phyloP scores from a whole-genome alignment of 2,329 filamentous ascomycete genomes.

The Dactylellina leptospora region DNA sequence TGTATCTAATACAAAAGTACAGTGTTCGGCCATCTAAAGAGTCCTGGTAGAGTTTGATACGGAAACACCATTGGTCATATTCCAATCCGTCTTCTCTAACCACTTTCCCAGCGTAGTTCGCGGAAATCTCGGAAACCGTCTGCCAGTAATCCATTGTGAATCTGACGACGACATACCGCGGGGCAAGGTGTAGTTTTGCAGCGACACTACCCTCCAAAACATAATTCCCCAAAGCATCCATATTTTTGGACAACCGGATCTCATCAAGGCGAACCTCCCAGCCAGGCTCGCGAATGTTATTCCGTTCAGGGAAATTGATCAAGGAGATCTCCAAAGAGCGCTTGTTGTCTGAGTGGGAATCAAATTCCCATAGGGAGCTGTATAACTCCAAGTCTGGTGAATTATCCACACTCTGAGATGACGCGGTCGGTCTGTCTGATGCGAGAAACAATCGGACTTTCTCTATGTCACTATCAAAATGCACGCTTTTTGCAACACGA shows the following conservation, averaged over 20 bases:
- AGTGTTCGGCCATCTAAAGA: background rate
- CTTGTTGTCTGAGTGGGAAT: background rate
- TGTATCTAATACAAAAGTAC: background rate
- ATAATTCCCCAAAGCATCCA: background rate
- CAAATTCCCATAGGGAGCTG: background rate
- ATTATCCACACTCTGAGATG: background rate
- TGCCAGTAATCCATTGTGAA: background rate
- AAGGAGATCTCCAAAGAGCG: background rate
- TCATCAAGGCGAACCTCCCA: background rate
- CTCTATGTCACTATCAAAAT: background rate
- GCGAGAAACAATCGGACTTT: background rate
- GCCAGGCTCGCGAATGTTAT: background rate
- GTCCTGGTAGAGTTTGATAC: background rate
- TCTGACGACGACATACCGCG: background rate
- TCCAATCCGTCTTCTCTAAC: background rate
- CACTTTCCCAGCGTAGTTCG: background rate
- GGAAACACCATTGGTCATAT: constrained; percentile 4
- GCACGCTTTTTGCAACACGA: background rate
- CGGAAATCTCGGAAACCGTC: background rate
- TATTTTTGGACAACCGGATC: background rate
- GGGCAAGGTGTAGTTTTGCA: background rate
- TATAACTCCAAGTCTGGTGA: background rate
- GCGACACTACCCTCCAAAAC: background rate
- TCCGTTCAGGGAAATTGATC: background rate
- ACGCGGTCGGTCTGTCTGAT: background rate